Percentiles rank a stretch among this genome's conserved stretches.
These are phyloP conservation scores for Yamadazyma dushanensis DNA, from an alignment of 1,139 yeast genomes.

Conservation along the genomic window DNA sequence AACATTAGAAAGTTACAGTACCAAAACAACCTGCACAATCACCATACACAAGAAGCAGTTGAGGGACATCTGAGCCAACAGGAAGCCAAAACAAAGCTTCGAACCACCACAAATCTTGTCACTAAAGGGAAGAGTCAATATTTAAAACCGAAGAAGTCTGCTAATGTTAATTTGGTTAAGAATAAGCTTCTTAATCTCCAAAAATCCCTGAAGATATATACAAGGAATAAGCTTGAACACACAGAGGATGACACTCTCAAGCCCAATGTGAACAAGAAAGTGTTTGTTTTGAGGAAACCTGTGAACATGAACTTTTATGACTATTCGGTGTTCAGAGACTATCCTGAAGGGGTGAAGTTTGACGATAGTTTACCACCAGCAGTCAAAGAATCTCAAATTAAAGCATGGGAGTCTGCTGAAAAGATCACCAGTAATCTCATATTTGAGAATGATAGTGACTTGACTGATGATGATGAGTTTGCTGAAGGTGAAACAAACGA, in stretches of 20 bases:
- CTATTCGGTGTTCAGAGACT: slow-evolving; percentile 26
- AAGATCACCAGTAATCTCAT: slow-evolving; percentile 36
- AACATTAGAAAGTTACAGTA: slow-evolving; percentile 26
- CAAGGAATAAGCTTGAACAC: slow-evolving; percentile 7
- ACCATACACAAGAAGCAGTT: slow-evolving; percentile 5
- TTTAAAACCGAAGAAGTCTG: slow-evolving; percentile 18
- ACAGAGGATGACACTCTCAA: slow-evolving; percentile 10
- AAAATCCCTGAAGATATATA: slow-evolving; percentile 21
- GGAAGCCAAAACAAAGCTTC: slow-evolving; percentile 6
- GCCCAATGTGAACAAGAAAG: slow-evolving; percentile 10
- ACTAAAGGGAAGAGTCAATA: slow-evolving; percentile 12
- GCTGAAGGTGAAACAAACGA: slow-evolving; percentile 22
- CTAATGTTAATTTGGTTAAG: slow-evolving; percentile 28
- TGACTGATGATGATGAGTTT: slow-evolving; percentile 27
- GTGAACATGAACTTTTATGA: slow-evolving; percentile 24
- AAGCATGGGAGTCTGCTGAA: slow-evolving; percentile 51
- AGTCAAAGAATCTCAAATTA: slow-evolving; percentile 38
- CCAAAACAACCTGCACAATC: slow-evolving; percentile 17
- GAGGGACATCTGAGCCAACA: slow-evolving; percentile 1
- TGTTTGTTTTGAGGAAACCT: slow-evolving; percentile 20
- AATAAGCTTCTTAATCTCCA: slow-evolving; percentile 32
- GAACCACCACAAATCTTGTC: slow-evolving; percentile 11
- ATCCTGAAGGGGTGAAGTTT: slow-evolving; percentile 19
- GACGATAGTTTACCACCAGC: slow-evolving; percentile 24
- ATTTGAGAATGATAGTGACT: slow-evolving; percentile 33